phyloP scores from a whole-genome alignment of 495 filamentous ascomycete species.

The Penicillium crystallinum region DNA sequence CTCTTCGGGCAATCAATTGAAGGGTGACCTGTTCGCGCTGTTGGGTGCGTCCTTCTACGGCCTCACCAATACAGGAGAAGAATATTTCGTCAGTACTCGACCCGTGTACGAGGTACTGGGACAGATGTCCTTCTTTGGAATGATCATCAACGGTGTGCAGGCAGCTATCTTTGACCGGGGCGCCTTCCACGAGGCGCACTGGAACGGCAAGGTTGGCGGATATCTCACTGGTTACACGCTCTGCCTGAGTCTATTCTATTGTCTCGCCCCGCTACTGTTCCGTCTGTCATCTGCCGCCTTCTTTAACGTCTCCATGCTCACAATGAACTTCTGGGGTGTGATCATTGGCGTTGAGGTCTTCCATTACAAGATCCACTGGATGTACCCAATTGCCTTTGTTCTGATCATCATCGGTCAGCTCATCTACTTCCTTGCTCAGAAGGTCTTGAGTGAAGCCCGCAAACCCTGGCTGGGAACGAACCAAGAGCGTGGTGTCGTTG shows the following conservation, averaged over 20 bases:
- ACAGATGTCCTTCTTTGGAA: constrained; percentile 83
- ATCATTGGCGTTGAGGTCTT: constrained; percentile 86
- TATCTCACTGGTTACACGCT: constrained; percentile 87
- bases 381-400: constrained; percentile 95
- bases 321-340: constrained; percentile 95
- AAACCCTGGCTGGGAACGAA: constrained; percentile 92
- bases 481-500: constrained; percentile 75
- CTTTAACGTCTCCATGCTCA: constrained; percentile 92
- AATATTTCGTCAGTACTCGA: constrained; percentile 81
- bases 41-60: constrained; percentile 89
- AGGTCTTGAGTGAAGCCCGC: constrained; percentile 72
- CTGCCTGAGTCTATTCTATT: constrained; percentile 78
- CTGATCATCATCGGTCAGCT: constrained; percentile 78
- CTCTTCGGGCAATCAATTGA: constrained; percentile 60
- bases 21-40: constrained; percentile 89
- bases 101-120: constrained; percentile 92
- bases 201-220: constrained; percentile 61
- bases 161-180: constrained; percentile 82
- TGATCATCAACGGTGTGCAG: constrained; percentile 87
- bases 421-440: constrained; percentile 76
- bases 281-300: constrained; percentile 87
- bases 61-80: constrained; percentile 81
- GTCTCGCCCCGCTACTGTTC: constrained; percentile 77
- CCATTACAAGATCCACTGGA: constrained; percentile 70
- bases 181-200: constrained; percentile 62